phyloP scores from a whole-genome alignment of 106 monocot species.

The Cymbidium sinense region DNA sequence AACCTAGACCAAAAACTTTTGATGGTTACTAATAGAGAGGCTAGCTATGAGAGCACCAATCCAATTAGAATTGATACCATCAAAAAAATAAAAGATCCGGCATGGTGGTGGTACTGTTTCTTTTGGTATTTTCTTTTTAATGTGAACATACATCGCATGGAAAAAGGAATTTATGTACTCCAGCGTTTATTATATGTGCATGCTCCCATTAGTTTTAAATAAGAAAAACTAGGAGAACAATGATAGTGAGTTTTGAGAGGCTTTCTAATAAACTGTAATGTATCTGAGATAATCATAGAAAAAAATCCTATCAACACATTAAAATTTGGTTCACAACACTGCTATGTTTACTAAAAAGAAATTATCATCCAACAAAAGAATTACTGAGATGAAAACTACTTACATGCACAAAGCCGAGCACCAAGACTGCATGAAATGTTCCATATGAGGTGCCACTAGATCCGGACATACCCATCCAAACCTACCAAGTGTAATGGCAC shows the following conservation, averaged over 20 bases:
- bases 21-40: not conserved
- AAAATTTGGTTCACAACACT: not conserved
- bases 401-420: constrained; percentile 84
- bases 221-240: not conserved
- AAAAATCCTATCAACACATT: not conserved
- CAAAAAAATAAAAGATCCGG: not conserved
- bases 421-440: constrained; percentile 93
- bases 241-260: not conserved
- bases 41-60: not conserved
- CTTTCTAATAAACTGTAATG: not conserved
- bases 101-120: not conserved
- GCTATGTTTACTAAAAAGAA: not conserved
- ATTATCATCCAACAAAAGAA: not conserved
- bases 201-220: not conserved
- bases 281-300: not conserved
- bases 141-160: not conserved
- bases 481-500: constrained; percentile 97
- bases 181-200: not conserved
- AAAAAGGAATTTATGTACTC: too few species aligned
- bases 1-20: not conserved
- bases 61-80: not conserved
- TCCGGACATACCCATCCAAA: constrained; percentile 95
- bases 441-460: constrained; percentile 85
- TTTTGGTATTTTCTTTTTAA: not conserved
- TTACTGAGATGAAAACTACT: constrained; percentile 12